Evolutionary conservation across 2,329 filamentous ascomycete genomes (phyloP), one percentile per base, ranked within the genome.

Genomic region (Scedosporium minutisporum): DNA sequence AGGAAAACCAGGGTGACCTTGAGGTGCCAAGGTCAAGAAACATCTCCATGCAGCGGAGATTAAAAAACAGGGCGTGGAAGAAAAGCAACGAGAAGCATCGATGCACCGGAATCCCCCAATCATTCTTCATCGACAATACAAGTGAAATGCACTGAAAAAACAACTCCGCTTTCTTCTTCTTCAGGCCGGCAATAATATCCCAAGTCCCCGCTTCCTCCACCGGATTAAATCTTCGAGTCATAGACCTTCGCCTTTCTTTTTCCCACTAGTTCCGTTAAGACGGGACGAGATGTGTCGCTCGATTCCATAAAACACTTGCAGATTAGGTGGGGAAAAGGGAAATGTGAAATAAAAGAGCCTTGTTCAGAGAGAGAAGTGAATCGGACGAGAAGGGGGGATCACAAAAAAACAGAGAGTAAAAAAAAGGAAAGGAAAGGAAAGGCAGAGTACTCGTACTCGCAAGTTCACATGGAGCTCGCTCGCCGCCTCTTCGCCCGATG

Each of bases 401-500:
- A 27, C 10, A 4, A 21, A 18, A 18, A 53, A 21, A 53, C 44
- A 16, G 44, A 21, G 16, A 6, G 44, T 42, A 42, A 16, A 42
- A 42, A 42, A 21, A 1, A 16, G 9, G 25, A 25, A 53, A 4
- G 25, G 5, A 53, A 53, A 21, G 48, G 23, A 18, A 53, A 25
- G n/a, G 10, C n/a, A n/a, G 21, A 53, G 48, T 21, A 33, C 29
- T 33, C 29, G 29, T 33, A 33, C 29, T 9, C 29, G 29, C 29
- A 16, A 25, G 14, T 7, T 67, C 69, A 77, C 69, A 75, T 71
- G 6, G 75, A 78, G 53, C 73, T 75, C 25, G 75, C 76, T 64
- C 77, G 72, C 55, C 75, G 66, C 66, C 75, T 72, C 69, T 78
- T 80, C 63, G 72, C 72, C 64, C 74, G 69, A 55, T 70, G 66